Percentiles rank a stretch among this genome's conserved stretches.
Conservation (phyloP, 129 eudicot genomes). For the Silybum marianum region DNA sequence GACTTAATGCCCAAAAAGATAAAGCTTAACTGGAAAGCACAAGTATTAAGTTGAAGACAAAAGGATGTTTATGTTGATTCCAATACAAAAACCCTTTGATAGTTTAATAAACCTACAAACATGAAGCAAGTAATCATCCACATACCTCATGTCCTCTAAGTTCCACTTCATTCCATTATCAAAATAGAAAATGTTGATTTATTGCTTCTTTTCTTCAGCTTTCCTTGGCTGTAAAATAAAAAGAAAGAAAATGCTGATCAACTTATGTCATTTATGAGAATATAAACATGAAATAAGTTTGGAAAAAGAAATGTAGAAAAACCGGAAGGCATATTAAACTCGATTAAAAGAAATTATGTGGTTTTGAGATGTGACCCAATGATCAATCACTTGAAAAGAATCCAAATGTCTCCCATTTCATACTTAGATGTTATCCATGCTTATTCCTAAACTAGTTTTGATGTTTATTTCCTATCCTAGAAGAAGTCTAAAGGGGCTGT, state of each 20-base stretch:
- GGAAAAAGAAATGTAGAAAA: neutral
- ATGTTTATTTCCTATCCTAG: too few species aligned
- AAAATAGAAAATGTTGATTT: neutral
- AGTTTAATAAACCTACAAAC: slow-evolving; percentile 18
- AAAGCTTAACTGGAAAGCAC: neutral
- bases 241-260: neutral
- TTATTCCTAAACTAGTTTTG: too few species aligned
- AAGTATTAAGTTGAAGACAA: neutral
- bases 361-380: too few species aligned
- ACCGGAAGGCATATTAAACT: neutral
- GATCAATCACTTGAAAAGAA: too few species aligned
- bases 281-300: neutral
- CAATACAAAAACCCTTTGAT: neutral
- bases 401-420: too few species aligned
- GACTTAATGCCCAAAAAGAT: neutral
- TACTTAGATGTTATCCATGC: too few species aligned
- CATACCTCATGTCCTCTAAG: neutral
- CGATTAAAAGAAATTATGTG: neutral
- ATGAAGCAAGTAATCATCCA: slow-evolving; percentile 17
- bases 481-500: too few species aligned
- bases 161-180: neutral
- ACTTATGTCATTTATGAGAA: neutral
- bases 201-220: slow-evolving; percentile 41
- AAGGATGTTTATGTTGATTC: neutral
- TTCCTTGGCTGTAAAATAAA: slow-evolving; percentile 33